phyloP scores from a whole-genome alignment of 2,329 filamentous ascomycete genomes.

The Trichoderma atrobrunneum region DNA sequence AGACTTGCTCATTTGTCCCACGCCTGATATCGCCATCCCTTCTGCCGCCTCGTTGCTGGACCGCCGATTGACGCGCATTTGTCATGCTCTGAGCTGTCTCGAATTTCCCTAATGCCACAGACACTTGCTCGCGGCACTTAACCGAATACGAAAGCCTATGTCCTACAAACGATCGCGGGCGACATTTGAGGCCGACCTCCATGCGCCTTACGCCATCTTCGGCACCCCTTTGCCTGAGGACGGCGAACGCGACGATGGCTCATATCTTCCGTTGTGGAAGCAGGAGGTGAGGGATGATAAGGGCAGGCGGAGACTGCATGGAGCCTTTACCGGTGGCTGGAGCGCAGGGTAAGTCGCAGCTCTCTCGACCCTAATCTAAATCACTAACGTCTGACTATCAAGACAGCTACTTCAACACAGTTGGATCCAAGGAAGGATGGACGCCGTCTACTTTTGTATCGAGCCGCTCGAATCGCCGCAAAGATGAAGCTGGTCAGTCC shows the following conservation, averaged over 20 bases:
- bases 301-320: slow-evolving; percentile 86
- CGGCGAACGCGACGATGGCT: slow-evolving; percentile 81
- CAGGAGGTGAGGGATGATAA: slow-evolving; percentile 94
- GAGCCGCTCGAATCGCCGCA: slow-evolving; percentile 74
- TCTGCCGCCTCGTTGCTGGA: neutral
- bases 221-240: slow-evolving; percentile 85
- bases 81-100: neutral
- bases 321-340: slow-evolving; percentile 94
- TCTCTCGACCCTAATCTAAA: neutral
- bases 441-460: slow-evolving; percentile 88
- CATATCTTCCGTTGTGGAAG: slow-evolving; percentile 95
- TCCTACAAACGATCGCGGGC: slow-evolving; percentile 75
- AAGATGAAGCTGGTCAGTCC: slow-evolving; percentile 53
- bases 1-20: neutral
- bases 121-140: neutral
- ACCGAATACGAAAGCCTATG: slow-evolving; percentile 47
- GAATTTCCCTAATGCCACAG: too few species aligned
- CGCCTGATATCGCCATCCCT: neutral
- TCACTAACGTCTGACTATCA: slow-evolving; percentile 4
- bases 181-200: slow-evolving; percentile 72
- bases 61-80: neutral
- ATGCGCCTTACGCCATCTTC: slow-evolving; percentile 73
- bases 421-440: slow-evolving; percentile 98
- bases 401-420: slow-evolving; percentile 88
- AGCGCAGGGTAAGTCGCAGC: slow-evolving; percentile 75